Evolutionary conservation across 371 early-diverging fungal species (phyloP), one percentile per base, ranked within the genome.

Genomic region (Rhizomucor miehei): DNA sequence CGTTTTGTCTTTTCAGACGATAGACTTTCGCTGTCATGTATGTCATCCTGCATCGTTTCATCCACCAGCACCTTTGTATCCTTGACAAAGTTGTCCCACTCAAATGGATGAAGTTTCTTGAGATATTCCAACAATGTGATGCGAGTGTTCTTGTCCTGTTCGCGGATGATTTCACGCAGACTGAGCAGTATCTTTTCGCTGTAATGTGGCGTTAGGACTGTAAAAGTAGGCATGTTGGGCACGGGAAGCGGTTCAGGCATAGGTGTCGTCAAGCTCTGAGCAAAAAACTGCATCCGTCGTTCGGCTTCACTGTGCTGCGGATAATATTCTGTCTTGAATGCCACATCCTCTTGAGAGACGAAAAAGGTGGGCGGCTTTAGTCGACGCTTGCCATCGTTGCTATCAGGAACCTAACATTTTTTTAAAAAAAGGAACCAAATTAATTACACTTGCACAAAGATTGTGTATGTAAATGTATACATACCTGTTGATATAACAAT

Each of bases 21-120:
- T 12, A 50, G 35, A 17, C 56, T 56, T 11, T 29, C 37, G 34
- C 29, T 21, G 14, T 56, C 50, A 13, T 13, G 12, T 17, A 21
- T 12, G n/a, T 37, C 44, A 2, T 39, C 54, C n/a, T 43, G 38
- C 19, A 17, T 48, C 6, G 48, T 52, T 61, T 89, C 88, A 58
- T 91, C 89, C 0, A 86, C 90, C 51, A 89, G 52, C 13, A 88
- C 76, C 67, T 90, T 91, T 52, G 89, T 91, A 54, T 91, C 92
- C 59, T 88, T 82, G 47, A 94, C 91, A 72, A 91, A 94, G 75
- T 92, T 91, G 34, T 88, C 88, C 93, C 92, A 93, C 66, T 93
- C 94, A 45, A 85, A 82, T 0, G 88, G 78, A 52, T 91, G 89
- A 16, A 92, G 76, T 17, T 89, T 81, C 62, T 93, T 90, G 49